phyloP scores from a whole-genome alignment of 2,329 filamentous ascomycete species.

The Fusarium verticillioides region DNA sequence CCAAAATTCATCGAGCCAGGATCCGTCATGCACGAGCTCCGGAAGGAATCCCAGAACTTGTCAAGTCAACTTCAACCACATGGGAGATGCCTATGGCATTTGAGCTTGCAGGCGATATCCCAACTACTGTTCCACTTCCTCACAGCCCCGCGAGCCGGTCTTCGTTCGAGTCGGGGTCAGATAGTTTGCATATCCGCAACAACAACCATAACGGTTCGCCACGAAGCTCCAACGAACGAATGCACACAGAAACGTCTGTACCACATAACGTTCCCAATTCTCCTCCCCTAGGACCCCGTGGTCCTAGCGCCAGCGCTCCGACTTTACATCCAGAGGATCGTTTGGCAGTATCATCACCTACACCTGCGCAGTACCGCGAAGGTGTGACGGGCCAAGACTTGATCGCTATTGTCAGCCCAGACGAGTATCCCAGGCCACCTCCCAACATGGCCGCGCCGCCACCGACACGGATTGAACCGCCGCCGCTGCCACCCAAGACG shows the following conservation, averaged over 20 bases:
- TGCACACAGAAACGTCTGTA: constrained; percentile 49
- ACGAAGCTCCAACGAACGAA: constrained; percentile 61
- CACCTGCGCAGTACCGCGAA: constrained; percentile 67
- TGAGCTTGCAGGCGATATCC: constrained; percentile 68
- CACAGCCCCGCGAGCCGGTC: constrained; percentile 56
- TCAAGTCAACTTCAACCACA: constrained; percentile 56
- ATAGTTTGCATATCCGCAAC: constrained; percentile 58
- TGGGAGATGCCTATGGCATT: constrained; percentile 61
- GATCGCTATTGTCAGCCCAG: constrained; percentile 70
- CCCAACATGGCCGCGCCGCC: constrained; percentile 48
- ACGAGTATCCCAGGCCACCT: constrained; percentile 63
- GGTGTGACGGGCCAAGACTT: constrained; percentile 71
- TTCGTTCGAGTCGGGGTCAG: constrained; percentile 68
- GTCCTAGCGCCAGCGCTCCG: constrained; percentile 45
- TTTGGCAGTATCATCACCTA: constrained; percentile 66
- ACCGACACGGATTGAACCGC: constrained; percentile 64
- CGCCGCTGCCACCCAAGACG: constrained; percentile 81
- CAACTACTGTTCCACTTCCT: constrained; percentile 53
- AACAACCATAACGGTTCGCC: constrained; percentile 55
- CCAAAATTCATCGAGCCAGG: constrained; percentile 83
- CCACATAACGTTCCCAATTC: constrained; percentile 43
- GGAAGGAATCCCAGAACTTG: constrained; percentile 55
- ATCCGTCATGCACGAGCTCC: constrained; percentile 68
- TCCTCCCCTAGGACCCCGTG: constrained; percentile 44
- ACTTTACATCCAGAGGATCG: constrained; percentile 57